These are phyloP conservation scores for Tolypocladium ovalisporum DNA, from an alignment of 2,329 filamentous ascomycete genomes.

Conservation along the genomic window DNA sequence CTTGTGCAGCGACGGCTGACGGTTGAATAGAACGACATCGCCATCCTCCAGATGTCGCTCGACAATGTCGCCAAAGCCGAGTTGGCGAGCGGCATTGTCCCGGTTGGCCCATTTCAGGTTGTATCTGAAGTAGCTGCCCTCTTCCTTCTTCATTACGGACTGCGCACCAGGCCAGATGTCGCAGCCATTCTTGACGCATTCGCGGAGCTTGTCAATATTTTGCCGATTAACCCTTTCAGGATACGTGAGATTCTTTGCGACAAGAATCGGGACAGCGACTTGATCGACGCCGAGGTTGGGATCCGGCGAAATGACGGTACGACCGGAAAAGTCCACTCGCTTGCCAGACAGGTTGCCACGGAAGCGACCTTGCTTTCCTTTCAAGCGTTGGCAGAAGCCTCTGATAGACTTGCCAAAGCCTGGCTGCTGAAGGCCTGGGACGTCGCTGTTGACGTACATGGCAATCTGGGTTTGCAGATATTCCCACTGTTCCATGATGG, in stretches of 20 bases:
- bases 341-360: slow-evolving; percentile 95
- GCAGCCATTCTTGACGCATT: slow-evolving; percentile 64
- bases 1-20: slow-evolving; percentile 94
- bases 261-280: slow-evolving; percentile 79
- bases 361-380: slow-evolving; percentile 96
- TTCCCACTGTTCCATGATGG: slow-evolving; percentile 97
- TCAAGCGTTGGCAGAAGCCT: slow-evolving; percentile 88
- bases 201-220: slow-evolving; percentile 72
- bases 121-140: slow-evolving; percentile 58
- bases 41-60: slow-evolving; percentile 92
- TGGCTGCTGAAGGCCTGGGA: slow-evolving; percentile 82
- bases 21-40: slow-evolving; percentile 95
- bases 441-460: slow-evolving; percentile 96
- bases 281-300: slow-evolving; percentile 90
- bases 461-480: slow-evolving; percentile 91
- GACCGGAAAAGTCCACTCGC: slow-evolving; percentile 94
- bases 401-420: slow-evolving; percentile 81
- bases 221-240: slow-evolving; percentile 78
- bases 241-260: slow-evolving; percentile 95
- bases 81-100: slow-evolving; percentile 57
- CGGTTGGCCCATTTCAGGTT: slow-evolving; percentile 67
- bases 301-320: slow-evolving; percentile 95
- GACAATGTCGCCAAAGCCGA: slow-evolving; percentile 78
- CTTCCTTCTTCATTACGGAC: slow-evolving; percentile 61
- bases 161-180: slow-evolving; percentile 83